Conservation (phyloP, 768 basidiomycete genomes). For the Dioszegia crocea region DNA sequence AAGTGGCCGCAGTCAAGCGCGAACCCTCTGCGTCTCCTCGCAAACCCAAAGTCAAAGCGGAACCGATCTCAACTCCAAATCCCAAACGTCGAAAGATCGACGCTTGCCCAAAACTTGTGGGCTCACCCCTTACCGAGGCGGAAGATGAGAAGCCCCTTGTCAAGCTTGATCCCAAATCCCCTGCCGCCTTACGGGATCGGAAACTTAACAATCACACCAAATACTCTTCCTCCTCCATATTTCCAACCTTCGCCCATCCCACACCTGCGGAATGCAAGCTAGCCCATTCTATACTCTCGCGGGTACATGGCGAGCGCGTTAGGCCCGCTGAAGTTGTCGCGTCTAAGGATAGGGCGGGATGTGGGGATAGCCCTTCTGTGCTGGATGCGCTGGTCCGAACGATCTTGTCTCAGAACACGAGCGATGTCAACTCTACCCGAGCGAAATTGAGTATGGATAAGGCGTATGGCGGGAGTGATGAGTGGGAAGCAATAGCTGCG, state of each 20-base stretch:
- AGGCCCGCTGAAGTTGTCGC: slow-evolving; percentile 29
- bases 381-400: slow-evolving; percentile 43
- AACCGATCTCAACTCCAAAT: not conserved
- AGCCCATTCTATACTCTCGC: slow-evolving; percentile 26
- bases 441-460: slow-evolving; percentile 38
- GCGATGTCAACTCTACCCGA: slow-evolving; percentile 31
- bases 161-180: not conserved
- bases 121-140: not conserved
- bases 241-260: slow-evolving; percentile 37
- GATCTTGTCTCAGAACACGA: slow-evolving; percentile 40
- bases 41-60: not conserved
- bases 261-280: slow-evolving; percentile 29
- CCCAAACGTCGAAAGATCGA: slow-evolving; percentile 1
- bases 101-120: not conserved
- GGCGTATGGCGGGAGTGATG: slow-evolving; percentile 37
- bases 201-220: slow-evolving; percentile 14
- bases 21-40: not conserved
- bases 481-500: slow-evolving; percentile 39
- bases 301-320: slow-evolving; percentile 25
- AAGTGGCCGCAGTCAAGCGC: not conserved
- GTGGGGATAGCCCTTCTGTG: slow-evolving; percentile 41
- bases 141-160: not conserved
- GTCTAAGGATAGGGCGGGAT: slow-evolving; percentile 30
- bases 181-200: slow-evolving; percentile 12
- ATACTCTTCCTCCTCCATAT: slow-evolving; percentile 17